Conservation (phyloP, 192 early-diverging fungal species). For the Podochytrium sp. region DNA sequence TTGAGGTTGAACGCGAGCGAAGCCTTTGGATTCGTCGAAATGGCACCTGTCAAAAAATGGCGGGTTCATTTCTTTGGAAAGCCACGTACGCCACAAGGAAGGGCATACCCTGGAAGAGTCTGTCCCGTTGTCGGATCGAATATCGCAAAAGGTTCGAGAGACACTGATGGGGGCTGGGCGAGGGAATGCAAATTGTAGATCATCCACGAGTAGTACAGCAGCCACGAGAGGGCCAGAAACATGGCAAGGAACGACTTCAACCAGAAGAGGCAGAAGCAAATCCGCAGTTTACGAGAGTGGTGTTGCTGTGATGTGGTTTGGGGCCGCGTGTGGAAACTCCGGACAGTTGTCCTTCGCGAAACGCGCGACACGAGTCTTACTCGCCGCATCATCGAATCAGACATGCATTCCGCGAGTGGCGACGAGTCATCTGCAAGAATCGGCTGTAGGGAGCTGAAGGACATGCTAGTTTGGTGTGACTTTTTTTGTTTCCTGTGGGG, state of each 20-base stretch:
- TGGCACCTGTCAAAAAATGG: neutral
- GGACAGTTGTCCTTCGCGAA: too few relatives aligned
- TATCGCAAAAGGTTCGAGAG: neutral
- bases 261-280: slow-evolving; percentile 6
- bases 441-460: too few relatives aligned
- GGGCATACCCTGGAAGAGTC: neutral
- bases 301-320: neutral
- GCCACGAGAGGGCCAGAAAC: neutral
- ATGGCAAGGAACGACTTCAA: neutral
- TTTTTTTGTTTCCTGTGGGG: too few relatives aligned
- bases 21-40: neutral
- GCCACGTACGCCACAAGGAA: neutral
- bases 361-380: too few relatives aligned
- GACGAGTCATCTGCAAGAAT: too few relatives aligned
- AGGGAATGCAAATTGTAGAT: neutral
- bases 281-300: neutral
- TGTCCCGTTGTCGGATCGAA: slow-evolving; percentile 4
- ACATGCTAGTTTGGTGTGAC: too few relatives aligned
- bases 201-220: slow-evolving; percentile 8
- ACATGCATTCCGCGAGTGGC: too few relatives aligned
- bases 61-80: slow-evolving; percentile 4
- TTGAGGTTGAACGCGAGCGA: neutral
- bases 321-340: neutral
- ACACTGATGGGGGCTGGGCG: neutral
- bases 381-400: too few relatives aligned